Conservation (phyloP, 2,329 filamentous ascomycete species). For the Aspergillus brunneoviolaceus region DNA sequence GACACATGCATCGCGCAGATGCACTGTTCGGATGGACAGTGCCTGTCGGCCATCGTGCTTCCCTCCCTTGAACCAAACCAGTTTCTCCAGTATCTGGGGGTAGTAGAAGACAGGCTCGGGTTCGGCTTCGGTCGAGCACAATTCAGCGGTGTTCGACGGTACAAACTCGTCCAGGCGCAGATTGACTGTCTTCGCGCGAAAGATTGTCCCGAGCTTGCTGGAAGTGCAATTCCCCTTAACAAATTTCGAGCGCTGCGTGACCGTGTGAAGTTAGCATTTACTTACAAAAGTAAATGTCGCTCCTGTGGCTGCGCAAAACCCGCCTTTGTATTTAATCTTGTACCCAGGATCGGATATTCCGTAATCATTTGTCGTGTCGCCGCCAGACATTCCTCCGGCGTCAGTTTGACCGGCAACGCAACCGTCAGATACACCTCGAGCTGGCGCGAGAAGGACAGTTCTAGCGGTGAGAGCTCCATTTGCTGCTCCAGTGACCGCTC, state of each 20-base stretch:
- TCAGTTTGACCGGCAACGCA: background rate
- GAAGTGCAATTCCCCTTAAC: background rate
- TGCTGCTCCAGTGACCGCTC: background rate
- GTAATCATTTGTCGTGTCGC: background rate
- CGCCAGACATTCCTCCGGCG: background rate
- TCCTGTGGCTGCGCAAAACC: background rate
- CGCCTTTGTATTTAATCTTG: background rate
- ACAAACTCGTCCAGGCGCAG: background rate
- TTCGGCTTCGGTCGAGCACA: background rate
- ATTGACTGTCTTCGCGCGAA: background rate
- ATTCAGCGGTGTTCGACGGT: background rate
- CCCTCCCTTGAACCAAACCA: background rate
- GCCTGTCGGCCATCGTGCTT: background rate
- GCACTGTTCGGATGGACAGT: background rate
- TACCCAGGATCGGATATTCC: background rate
- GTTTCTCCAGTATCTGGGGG: background rate
- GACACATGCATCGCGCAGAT: background rate
- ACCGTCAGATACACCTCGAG: background rate
- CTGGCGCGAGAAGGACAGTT: background rate
- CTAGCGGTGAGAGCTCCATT: background rate
- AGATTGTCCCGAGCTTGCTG: background rate
- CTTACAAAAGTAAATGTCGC: no score
- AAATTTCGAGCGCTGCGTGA: background rate
- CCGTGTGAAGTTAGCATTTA: no score
- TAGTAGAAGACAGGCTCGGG: background rate